phyloP scores from a whole-genome alignment of 768 basidiomycete species.

The Kwoniella sp. region DNA sequence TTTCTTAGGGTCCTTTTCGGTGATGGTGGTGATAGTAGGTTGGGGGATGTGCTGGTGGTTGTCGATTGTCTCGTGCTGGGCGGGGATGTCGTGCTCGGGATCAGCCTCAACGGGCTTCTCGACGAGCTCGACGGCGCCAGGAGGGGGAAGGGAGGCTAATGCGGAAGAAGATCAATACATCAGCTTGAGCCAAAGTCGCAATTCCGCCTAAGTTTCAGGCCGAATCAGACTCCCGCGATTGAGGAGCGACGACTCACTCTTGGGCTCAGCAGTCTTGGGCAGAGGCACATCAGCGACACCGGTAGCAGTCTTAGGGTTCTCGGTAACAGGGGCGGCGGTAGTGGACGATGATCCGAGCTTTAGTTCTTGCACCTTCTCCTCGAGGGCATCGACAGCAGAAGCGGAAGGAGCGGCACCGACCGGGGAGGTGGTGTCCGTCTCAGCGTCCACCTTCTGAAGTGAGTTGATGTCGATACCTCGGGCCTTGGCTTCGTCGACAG shows the following conservation, averaged over 20 bases:
- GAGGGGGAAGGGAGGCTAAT: constrained; percentile 15
- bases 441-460: constrained; percentile 37
- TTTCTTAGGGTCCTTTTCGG: constrained; percentile 43
- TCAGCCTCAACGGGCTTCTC: constrained; percentile 19
- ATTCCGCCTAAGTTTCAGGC: too few species aligned
- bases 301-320: neutral
- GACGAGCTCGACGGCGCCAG: constrained; percentile 1
- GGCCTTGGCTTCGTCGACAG: constrained; percentile 51
- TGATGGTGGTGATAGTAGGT: constrained; percentile 48
- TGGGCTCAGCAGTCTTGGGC: constrained; percentile 23
- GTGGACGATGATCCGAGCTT: constrained; percentile 17
- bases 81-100: constrained; percentile 45
- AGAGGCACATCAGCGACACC: constrained; percentile 20
- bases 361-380: constrained; percentile 43
- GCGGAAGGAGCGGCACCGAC: constrained; percentile 35
- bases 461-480: constrained; percentile 46
- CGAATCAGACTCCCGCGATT: neutral
- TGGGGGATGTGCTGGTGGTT: constrained; percentile 51
- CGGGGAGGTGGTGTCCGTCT: constrained; percentile 37
- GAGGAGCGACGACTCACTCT: constrained; percentile 22
- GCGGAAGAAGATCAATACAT: neutral
- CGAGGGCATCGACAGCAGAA: constrained; percentile 37
- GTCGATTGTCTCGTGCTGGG: constrained; percentile 48
- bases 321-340: neutral
- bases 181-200: too few species aligned